Evolutionary conservation across 805 yeast species (phyloP).

Genomic region (Tetrapisispora fleetii): DNA sequence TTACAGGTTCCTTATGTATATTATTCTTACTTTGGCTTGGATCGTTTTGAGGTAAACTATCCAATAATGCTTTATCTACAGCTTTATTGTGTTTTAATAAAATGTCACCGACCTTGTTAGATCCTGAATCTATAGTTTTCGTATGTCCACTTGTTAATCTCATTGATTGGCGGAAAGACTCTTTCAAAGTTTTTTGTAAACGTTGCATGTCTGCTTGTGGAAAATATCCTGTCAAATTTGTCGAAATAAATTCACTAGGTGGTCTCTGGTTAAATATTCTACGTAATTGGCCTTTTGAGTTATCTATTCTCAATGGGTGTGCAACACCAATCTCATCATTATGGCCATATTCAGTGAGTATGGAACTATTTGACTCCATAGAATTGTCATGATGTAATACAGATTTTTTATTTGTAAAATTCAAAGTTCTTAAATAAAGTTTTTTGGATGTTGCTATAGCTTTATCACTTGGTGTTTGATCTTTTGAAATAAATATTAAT

Average conservation of each 20-base stretch:
- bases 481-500: slow-evolving; percentile 52
- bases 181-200: slow-evolving; percentile 70
- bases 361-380: neutral
- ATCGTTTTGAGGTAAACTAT: slow-evolving; percentile 23
- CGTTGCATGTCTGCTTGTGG: slow-evolving; percentile 69
- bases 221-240: slow-evolving; percentile 82
- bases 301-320: slow-evolving; percentile 12
- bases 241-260: slow-evolving; percentile 82
- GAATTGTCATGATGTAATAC: slow-evolving; percentile 4
- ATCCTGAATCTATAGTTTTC: slow-evolving; percentile 21
- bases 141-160: slow-evolving; percentile 32
- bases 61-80: slow-evolving; percentile 39
- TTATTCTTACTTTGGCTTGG: slow-evolving; percentile 4
- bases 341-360: neutral
- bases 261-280: slow-evolving; percentile 80
- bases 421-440: slow-evolving; percentile 28
- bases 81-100: slow-evolving; percentile 45
- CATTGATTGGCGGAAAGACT: slow-evolving; percentile 72
- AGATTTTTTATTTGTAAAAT: slow-evolving; percentile 12
- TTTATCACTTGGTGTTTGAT: slow-evolving; percentile 51
- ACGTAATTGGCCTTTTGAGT: slow-evolving; percentile 25
- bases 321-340: neutral
- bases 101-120: slow-evolving; percentile 55
- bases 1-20: neutral
- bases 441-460: slow-evolving; percentile 50